Evolutionary conservation across 805 yeast genomes (phyloP).

Genomic region (Starmerella vaccinii): DNA sequence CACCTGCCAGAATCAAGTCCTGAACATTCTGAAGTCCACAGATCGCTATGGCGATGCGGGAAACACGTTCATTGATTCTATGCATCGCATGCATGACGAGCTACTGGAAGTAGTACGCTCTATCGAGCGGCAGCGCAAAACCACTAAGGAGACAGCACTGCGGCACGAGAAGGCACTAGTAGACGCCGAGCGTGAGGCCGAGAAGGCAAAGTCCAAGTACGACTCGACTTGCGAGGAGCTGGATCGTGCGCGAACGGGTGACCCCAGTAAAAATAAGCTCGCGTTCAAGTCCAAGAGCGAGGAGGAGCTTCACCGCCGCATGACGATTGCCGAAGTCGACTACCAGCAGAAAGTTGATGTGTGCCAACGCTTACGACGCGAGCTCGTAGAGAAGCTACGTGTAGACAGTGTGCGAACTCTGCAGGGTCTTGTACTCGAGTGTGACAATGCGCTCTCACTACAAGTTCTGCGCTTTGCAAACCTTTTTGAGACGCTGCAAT

Average conservation of each 20-base stretch:
- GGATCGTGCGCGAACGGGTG: conserved; percentile 68
- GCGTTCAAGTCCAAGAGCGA: conserved; percentile 81
- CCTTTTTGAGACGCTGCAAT: conserved; percentile 68
- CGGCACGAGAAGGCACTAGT: conserved; percentile 72
- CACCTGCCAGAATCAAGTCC: conserved; percentile 57
- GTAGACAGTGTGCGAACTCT: conserved; percentile 66
- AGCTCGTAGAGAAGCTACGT: conserved; percentile 59
- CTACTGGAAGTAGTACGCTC: conserved; percentile 58
- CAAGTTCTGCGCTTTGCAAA: conserved; percentile 85
- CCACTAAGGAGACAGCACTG: conserved; percentile 69
- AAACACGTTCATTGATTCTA: conserved; percentile 62
- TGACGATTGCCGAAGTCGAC: conserved; percentile 76
- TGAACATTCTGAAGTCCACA: conserved; percentile 62
- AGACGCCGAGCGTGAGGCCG: conserved; percentile 75
- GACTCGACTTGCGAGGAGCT: conserved; percentile 73
- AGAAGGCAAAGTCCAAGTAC: conserved; percentile 75
- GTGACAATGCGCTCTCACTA: conserved; percentile 80
- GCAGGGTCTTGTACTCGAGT: conserved; percentile 68
- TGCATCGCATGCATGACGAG: conserved; percentile 81
- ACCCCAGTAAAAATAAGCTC: conserved; percentile 74
- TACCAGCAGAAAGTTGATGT: conserved; percentile 66
- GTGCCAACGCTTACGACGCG: conserved; percentile 64
- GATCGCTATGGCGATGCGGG: conserved; percentile 67
- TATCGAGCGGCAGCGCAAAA: conserved; percentile 62
- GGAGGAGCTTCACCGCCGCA: conserved; percentile 73